Conservation (phyloP, 2,329 filamentous ascomycete species). For the Fusarium nanum region DNA sequence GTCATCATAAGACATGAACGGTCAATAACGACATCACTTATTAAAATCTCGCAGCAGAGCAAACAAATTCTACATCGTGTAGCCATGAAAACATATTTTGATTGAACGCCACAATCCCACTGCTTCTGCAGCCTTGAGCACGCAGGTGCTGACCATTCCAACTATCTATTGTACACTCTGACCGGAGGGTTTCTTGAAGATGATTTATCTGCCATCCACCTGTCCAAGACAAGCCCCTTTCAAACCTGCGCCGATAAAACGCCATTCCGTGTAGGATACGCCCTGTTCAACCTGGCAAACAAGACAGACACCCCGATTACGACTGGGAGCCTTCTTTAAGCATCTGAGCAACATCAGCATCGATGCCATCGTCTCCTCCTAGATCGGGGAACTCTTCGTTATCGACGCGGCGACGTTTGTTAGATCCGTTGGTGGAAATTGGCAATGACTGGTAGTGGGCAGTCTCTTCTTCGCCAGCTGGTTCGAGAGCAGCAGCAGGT, state of each 20-base stretch:
- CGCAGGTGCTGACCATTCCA: neutral
- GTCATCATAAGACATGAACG: neutral
- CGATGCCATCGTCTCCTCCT: slow-evolving; percentile 66
- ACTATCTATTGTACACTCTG: slow-evolving; percentile 8
- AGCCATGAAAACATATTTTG: neutral
- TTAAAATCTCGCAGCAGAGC: neutral
- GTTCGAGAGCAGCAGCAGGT: slow-evolving; percentile 38
- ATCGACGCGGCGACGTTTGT: slow-evolving; percentile 68
- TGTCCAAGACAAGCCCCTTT: neutral
- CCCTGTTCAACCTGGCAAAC: neutral
- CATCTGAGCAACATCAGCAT: slow-evolving; percentile 68
- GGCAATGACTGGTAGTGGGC: slow-evolving; percentile 63
- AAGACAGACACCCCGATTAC: slow-evolving; percentile 12
- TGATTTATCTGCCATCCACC: neutral
- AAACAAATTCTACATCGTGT: neutral
- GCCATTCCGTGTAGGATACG: neutral
- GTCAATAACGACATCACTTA: neutral
- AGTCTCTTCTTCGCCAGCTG: slow-evolving; percentile 54
- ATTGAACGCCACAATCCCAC: neutral
- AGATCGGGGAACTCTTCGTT: slow-evolving; percentile 65
- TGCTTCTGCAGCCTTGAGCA: neutral
- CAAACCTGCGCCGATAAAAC: neutral
- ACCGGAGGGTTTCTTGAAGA: neutral
- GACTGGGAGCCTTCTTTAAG: slow-evolving; percentile 48
- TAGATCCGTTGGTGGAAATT: slow-evolving; percentile 63